Base-by-base conservation (phyloP, 2,329 filamentous ascomycete genomes). In the Fusarium sambucinum region DNA sequence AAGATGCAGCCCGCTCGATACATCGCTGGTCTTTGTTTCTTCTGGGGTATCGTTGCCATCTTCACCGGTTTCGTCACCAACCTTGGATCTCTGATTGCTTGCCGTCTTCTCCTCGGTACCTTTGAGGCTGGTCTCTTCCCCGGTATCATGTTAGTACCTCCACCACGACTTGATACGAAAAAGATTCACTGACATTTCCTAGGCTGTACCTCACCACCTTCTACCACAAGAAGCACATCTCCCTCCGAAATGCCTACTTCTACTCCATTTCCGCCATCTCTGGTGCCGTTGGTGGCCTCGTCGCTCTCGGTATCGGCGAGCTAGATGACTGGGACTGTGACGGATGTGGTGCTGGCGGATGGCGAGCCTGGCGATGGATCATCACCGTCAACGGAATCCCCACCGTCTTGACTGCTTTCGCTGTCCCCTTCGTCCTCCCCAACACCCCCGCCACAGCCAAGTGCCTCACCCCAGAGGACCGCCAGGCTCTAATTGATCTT, bases 331-430 rank as follows among this genome's bases (percentile, higher is more conserved):
- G 16, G 2, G 61, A 64, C 11, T 61, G 87, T 0, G 85, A 85
- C 65, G 87, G 90, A 82, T 84, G 90, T 58, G 87, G 87, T 1
- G 73, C 85, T 12, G 78, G 80, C 1, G 88, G 87, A 3, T 81
- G 85, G 61, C 76, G 80, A n/a, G 89, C 86, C 1, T 91, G 89
- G 89, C 79, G 89, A 47, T 91, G 89, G 89, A 88, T 90, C 62
- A 81, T 91, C 75, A 85, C 87, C 55, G 75, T 88, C 40, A 79
- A 83, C 73, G 89, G 89, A 1, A 55, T 68, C 3, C 71, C 71
- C 5, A 73, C 71, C 4, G 80, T 90, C 21, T 37, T 89, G 5
- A 75, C 88, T 1, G 89, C 87, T 0, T 73, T 88, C 3, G 74
- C 80, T 0, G 83, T 84, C 4, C 87, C 83, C 77, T 89, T 86